Evolutionary conservation across 352 stramenopile genomes (phyloP).

Genomic region (Phytophthora uliginosa): DNA sequence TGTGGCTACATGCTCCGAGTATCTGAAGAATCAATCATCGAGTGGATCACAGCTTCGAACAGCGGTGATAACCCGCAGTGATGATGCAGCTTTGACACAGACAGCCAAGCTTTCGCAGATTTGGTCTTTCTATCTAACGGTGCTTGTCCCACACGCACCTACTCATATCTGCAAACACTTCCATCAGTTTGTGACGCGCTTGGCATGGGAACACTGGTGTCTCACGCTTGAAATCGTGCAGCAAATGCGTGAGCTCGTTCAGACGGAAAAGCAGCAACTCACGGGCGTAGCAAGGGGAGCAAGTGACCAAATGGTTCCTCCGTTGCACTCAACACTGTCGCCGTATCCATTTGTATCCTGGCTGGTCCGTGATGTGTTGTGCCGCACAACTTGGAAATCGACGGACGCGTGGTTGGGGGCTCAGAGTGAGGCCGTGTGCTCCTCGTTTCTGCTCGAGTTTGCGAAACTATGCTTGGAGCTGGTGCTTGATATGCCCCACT

Average conservation of each 20-base stretch:
- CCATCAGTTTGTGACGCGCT: slow-evolving; percentile 81
- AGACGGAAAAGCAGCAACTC: slow-evolving; percentile 72
- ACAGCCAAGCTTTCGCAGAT: slow-evolving; percentile 78
- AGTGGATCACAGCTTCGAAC: neutral
- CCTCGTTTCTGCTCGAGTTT: slow-evolving; percentile 77
- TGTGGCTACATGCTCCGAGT: slow-evolving; percentile 79
- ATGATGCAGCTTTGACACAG: slow-evolving; percentile 30
- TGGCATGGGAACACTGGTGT: slow-evolving; percentile 89
- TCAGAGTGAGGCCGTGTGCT: slow-evolving; percentile 68
- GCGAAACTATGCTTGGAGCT: slow-evolving; percentile 83
- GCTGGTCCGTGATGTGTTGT: slow-evolving; percentile 86
- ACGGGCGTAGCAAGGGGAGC: slow-evolving; percentile 19
- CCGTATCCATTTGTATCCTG: slow-evolving; percentile 87
- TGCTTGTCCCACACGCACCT: slow-evolving; percentile 79
- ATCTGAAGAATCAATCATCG: slow-evolving; percentile 50
- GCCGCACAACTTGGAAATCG: slow-evolving; percentile 81
- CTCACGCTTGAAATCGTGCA: slow-evolving; percentile 86
- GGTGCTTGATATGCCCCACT: slow-evolving; percentile 82
- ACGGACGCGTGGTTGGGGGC: slow-evolving; percentile 74
- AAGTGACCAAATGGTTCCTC: slow-evolving; percentile 34
- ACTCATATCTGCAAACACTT: slow-evolving; percentile 86
- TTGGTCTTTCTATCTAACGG: slow-evolving; percentile 82
- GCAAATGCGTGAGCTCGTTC: slow-evolving; percentile 83
- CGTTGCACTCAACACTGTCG: slow-evolving; percentile 45
- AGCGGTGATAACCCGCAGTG: slow-evolving; percentile 9